A percentile compares a stretch with the other conserved stretches of the same genome.
Conservation (phyloP, 805 yeast genomes). For the Wickerhamomyces mucosus region DNA sequence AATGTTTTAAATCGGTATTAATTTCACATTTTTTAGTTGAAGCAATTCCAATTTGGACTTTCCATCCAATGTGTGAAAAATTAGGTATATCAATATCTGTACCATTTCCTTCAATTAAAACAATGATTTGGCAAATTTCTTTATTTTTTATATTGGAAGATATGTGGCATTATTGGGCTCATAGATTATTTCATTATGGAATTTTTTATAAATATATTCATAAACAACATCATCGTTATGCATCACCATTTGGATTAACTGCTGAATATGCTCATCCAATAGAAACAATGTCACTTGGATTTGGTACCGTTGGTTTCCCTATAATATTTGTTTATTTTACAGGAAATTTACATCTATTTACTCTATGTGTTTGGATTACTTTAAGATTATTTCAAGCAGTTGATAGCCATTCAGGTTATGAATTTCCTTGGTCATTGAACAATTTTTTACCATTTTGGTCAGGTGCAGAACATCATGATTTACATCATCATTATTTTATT, state of each 20-base stretch:
- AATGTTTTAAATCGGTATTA: constrained; percentile 78
- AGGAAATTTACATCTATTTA: constrained; percentile 73
- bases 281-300: constrained; percentile 83
- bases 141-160: constrained; percentile 84
- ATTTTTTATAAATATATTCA: constrained; percentile 86
- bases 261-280: constrained; percentile 98
- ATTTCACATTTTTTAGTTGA: constrained; percentile 86
- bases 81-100: constrained; percentile 72
- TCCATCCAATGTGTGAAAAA: constrained; percentile 83
- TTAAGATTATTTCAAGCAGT: constrained; percentile 91
- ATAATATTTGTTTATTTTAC: constrained; percentile 72
- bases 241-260: constrained; percentile 95
- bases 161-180: constrained; percentile 96
- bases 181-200: constrained; percentile 83
- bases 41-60: constrained; percentile 94
- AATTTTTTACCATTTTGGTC: constrained; percentile 95
- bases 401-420: constrained; percentile 96
- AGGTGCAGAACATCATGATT: constrained; percentile 97
- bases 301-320: constrained; percentile 96
- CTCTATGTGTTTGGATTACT: constrained; percentile 83
- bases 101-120: constrained; percentile 69
- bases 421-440: constrained; percentile 93
- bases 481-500: constrained; percentile 91
- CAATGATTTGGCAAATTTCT: constrained; percentile 56
- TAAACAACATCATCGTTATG: constrained; percentile 95